Percentiles rank a stretch among this genome's conserved stretches.
phyloP scores from a whole-genome alignment of 164 flowering plant species.

The Vitis rotundifolia region DNA sequence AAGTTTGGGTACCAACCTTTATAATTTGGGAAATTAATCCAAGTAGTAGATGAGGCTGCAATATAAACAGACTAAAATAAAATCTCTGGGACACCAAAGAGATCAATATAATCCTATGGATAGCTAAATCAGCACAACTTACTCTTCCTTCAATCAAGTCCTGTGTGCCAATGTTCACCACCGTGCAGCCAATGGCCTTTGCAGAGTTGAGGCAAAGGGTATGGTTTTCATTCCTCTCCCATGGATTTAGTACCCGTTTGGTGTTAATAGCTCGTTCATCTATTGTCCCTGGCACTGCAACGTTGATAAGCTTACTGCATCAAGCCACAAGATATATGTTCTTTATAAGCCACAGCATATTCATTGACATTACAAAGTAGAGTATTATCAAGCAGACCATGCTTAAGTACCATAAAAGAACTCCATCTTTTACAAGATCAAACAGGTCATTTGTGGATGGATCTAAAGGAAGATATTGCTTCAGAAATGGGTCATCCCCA shows the following conservation, averaged over 20 bases:
- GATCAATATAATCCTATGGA: not conserved
- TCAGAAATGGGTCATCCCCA: conserved; percentile 76
- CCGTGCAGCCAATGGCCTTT: conserved; percentile 97
- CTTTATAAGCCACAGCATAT: not conserved
- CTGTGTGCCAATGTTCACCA: conserved; percentile 91
- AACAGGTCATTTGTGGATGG: conserved; percentile 68
- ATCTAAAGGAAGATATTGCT: conserved; percentile 77
- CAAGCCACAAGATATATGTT: conserved; percentile 8
- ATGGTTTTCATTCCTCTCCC: conserved; percentile 97
- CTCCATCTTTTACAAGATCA: conserved; percentile 85
- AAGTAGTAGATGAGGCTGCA: conserved; percentile 89
- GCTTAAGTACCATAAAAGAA: conserved; percentile 75
- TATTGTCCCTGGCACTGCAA: conserved; percentile 94
- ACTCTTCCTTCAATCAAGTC: conserved; percentile 94
- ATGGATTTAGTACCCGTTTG: conserved; percentile 77
- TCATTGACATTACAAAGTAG: not conserved
- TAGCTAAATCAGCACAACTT: conserved; percentile 26
- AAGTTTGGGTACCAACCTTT: conserved; percentile 52
- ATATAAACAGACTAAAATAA: conserved; percentile 11
- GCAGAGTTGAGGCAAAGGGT: conserved; percentile 95
- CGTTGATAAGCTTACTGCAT: conserved; percentile 89
- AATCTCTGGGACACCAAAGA: conserved; percentile 1
- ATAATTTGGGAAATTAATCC: conserved; percentile 93
- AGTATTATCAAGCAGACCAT: conserved; percentile 9
- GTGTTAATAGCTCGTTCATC: conserved; percentile 95